Base-by-base conservation (phyloP, 164 flowering plant species). In the Chloranthus sessilifolius region DNA sequence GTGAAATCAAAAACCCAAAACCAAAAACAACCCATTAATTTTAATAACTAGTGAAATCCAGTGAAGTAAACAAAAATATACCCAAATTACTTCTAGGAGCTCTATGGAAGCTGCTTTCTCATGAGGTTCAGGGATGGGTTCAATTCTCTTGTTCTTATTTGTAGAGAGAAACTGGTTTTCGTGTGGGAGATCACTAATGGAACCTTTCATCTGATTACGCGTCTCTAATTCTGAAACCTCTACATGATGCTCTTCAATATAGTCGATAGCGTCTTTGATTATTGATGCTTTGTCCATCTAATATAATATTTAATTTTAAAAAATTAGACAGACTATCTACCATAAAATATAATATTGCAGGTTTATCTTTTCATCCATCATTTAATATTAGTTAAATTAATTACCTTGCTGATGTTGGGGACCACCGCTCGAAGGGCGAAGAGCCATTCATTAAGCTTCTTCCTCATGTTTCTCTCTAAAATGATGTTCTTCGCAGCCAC, bases 351-450 rank as follows among this genome's bases (percentile, higher is more conserved):
- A 33, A 33, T 14, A 33, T 7, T 7, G 12, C 36, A 33, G 12
- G 12, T 14, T 33, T 33, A 14, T 33, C 7, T 33, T 7, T 33
- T 14, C 12, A 33, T 7, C 36, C 7, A 7, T 14, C 36, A 7
- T 8, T 33, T 33, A 14, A 33, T 7, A 33, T 8, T 14, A 33
- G 12, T 33, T 14, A 8, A 8, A 8, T 33, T 9, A 20, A 20
- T 22, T 20, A 79, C 95, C 88, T 86, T 86, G n/a, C n/a, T n/a
- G n/a, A n/a, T n/a, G n/a, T n/a, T n/a, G n/a, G n/a, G n/a, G n/a
- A n/a, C n/a, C n/a, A 83, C 84, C 0, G 91, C 56, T 61, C 95
- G 53, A 19, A 83, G 86, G 14, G 95, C 90, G 47, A 75, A 83
- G 33, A 83, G 74, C 43, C 80, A 68, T 0, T 86, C 88, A 37